Evolutionary conservation across 495 filamentous ascomycete species (phyloP).

Genomic region (Tetracladium setigerum): DNA sequence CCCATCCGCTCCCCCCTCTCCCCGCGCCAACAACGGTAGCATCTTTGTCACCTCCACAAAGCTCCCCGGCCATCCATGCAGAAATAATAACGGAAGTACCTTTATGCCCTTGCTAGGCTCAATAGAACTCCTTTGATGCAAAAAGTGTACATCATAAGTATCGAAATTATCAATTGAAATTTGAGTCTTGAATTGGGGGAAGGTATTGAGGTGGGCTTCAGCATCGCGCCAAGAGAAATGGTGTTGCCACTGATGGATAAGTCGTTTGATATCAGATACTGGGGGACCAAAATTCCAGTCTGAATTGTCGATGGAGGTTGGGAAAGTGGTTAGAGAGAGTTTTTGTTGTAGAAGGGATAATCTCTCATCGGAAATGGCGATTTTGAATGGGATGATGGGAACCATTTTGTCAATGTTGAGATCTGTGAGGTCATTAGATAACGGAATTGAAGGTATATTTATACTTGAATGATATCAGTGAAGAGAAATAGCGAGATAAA

Average conservation of each 20-base stretch:
- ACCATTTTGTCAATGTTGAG: constrained; percentile 12
- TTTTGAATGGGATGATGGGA: constrained; percentile 30
- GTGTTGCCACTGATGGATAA: constrained; percentile 34
- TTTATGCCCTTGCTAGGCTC: constrained; percentile 18
- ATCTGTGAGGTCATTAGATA: no score
- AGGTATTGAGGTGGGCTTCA: constrained; percentile 44
- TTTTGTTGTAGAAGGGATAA: constrained; percentile 32
- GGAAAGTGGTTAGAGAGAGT: constrained; percentile 32
- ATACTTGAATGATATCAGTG: neutral
- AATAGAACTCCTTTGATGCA: constrained; percentile 44
- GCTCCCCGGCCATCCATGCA: constrained; percentile 61
- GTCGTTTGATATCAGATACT: constrained; percentile 32
- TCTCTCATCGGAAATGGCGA: constrained; percentile 31
- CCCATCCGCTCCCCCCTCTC: constrained; percentile 19
- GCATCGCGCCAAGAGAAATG: constrained; percentile 39
- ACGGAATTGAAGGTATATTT: no score
- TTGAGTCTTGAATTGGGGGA: constrained; percentile 48
- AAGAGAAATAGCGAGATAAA: neutral
- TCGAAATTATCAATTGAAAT: constrained; percentile 38
- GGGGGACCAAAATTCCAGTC: constrained; percentile 1
- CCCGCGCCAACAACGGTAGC: constrained; percentile 42
- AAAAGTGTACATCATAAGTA: constrained; percentile 42
- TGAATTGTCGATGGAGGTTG: constrained; percentile 3
- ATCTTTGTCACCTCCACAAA: constrained; percentile 63
- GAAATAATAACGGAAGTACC: constrained; percentile 50